Evolutionary conservation across 140 eudicot genomes (phyloP), one percentile per base, ranked within the genome.

Genomic region (Cichorium intybus): DNA sequence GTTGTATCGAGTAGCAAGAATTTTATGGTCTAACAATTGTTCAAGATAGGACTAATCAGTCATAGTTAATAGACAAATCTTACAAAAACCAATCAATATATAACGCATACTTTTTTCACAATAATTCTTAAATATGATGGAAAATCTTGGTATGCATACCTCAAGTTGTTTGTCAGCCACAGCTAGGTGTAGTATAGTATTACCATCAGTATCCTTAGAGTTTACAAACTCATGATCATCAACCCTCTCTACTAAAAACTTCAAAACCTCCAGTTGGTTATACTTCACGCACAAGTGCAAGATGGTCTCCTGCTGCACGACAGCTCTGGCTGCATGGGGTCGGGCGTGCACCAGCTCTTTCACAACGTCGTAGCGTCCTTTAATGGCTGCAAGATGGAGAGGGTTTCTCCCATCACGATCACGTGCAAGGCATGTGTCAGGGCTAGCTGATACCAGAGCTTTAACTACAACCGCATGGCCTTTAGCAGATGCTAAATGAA

Each of bases 401-500:
- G 90, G 85, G 26, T 57, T 80, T 53, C 63, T 51, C 55, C 81
- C 83, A 41, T 79, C 69, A 7, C 62, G 26, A 27, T 82, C 86
- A 27, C 77, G 62, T 10, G 75, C 67, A 21, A 49, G 18, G 56
- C 95, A 86, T 24, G 59, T 37, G 9, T 39, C 67, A 3, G 77
- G 62, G 7, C 60, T 66, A 27, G 51, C 79, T 0, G 39, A 48
- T 28, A 78, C 2, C 46, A 81, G 5, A 15, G 24, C 50, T 3
- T n/a, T 71, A 1, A 71, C 84, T 9, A 77, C 27, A 2, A 75
- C 74, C 7, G 69, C 62, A 20, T 82, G 69, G 46, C 87, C 91
- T 46, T 84, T 74, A 6, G 80, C 73, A 1, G 85, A 81, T 0
- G 95, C 88, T 60, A 82, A 10, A 52, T 86, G 95, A 54, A 86